A percentile compares a stretch with the other conserved stretches of the same genome.
phyloP scores from a whole-genome alignment of 2,329 filamentous ascomycete species.

The Verticillium albo-atrum region DNA sequence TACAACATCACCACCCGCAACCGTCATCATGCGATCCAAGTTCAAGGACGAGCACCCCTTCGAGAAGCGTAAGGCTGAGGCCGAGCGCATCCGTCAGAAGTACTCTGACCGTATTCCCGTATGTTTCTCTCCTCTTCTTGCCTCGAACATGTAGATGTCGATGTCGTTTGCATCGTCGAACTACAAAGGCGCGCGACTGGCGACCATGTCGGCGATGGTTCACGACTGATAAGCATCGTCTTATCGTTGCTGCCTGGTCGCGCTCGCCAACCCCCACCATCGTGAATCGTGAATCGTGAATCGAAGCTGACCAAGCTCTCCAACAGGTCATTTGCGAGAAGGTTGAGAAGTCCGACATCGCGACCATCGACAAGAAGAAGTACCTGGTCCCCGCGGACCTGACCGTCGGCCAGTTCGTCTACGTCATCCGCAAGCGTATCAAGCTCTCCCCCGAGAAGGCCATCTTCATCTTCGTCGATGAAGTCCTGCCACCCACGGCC shows the following conservation, averaged over 20 bases:
- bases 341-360: constrained; percentile 98
- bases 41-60: constrained; percentile 99
- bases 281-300: neutral
- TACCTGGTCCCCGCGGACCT: constrained; percentile 96
- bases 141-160: neutral
- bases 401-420: constrained; percentile 98
- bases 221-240: neutral
- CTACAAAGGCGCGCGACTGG: neutral
- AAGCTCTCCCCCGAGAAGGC: constrained; percentile 99
- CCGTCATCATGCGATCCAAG: constrained; percentile 87
- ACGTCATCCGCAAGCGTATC: constrained; percentile 99
- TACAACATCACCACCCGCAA: constrained; percentile 10
- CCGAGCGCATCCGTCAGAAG: constrained; percentile 98
- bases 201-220: neutral
- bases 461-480: constrained; percentile 99
- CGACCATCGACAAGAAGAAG: constrained; percentile 99
- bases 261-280: neutral
- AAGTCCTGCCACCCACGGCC: constrained; percentile 92
- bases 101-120: constrained; percentile 98
- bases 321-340: constrained; percentile 96
- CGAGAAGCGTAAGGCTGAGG: constrained; percentile 99
- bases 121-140: constrained; percentile 38
- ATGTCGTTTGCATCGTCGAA: neutral
- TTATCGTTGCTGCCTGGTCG: neutral
- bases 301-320: constrained; percentile 5